These are phyloP conservation scores for Fusarium pseudoanthophilum DNA, from an alignment of 2,329 filamentous ascomycete genomes.

Conservation along the genomic window DNA sequence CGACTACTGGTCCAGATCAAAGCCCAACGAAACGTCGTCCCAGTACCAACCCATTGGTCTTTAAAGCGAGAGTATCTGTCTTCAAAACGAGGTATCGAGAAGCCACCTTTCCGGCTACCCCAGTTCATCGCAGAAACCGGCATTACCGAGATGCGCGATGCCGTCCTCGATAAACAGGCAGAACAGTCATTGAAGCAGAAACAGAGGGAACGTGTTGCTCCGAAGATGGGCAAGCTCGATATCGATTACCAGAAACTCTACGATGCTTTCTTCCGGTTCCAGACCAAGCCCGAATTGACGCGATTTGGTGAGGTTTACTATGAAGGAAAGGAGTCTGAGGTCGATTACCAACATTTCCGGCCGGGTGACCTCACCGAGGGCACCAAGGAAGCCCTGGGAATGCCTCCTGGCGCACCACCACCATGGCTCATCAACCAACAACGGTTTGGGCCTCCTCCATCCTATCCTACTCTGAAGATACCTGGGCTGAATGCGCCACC, in stretches of 20 bases:
- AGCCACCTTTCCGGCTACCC: constrained; percentile 89
- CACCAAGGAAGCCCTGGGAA: constrained; percentile 91
- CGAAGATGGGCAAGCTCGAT: constrained; percentile 96
- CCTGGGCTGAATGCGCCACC: constrained; percentile 94
- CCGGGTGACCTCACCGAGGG: constrained; percentile 91
- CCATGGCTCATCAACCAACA: constrained; percentile 99
- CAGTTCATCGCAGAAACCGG: constrained; percentile 98
- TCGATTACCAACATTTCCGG: constrained; percentile 88
- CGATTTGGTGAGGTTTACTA: constrained; percentile 99
- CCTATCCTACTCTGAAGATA: constrained; percentile 94
- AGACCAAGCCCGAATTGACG: constrained; percentile 94
- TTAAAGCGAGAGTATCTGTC: constrained; percentile 97
- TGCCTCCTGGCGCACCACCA: constrained; percentile 90
- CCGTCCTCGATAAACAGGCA: constrained; percentile 94
- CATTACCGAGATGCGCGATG: constrained; percentile 97
- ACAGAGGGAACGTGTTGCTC: constrained; percentile 91
- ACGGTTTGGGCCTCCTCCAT: constrained; percentile 90
- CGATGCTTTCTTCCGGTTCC: constrained; percentile 97
- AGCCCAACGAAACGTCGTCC: constrained; percentile 92
- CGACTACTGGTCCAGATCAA: constrained; percentile 93
- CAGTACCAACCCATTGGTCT: constrained; percentile 93
- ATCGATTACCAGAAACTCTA: constrained; percentile 99
- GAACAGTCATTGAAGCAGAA: constrained; percentile 93
- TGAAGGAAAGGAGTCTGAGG: constrained; percentile 98
- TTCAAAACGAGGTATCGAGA: constrained; percentile 96